Evolutionary conservation across 2,329 filamentous ascomycete species (phyloP).

Genomic region (Xylaria hypoxylon): DNA sequence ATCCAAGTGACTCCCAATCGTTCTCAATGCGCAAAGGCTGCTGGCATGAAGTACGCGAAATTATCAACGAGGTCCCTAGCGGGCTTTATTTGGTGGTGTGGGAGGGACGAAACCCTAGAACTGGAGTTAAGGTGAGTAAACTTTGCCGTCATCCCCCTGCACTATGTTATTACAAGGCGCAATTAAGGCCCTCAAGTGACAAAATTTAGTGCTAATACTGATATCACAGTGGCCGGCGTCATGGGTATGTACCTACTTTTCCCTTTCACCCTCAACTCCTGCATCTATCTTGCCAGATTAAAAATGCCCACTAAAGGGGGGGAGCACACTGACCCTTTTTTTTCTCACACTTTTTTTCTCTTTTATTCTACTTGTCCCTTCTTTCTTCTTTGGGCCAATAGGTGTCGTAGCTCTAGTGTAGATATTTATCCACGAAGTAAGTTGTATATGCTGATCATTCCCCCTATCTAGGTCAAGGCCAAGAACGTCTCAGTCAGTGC

Average conservation of each 20-base stretch:
- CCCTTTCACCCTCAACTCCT: background rate
- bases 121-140: constrained; percentile 36
- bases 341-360: too few species aligned
- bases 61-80: constrained; percentile 39
- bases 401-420: background rate
- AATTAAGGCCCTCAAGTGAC: background rate
- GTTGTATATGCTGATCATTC: background rate
- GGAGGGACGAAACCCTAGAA: constrained; percentile 45
- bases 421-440: background rate
- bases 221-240: constrained; percentile 41
- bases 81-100: constrained; percentile 48
- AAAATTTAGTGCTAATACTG: background rate
- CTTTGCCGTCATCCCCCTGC: background rate
- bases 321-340: too few species aligned
- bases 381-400: background rate
- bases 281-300: too few species aligned
- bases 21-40: constrained; percentile 37
- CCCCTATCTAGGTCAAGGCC: constrained; percentile 28
- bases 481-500: constrained; percentile 32
- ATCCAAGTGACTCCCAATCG: constrained; percentile 15
- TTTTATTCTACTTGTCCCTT: background rate
- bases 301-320: too few species aligned
- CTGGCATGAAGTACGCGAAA: constrained; percentile 44
- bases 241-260: constrained; percentile 42
- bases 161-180: background rate